Percentiles rank a stretch among this genome's conserved stretches.
Conservation (phyloP, 345 rosid genomes). For the Raphanus raphanistrum region DNA sequence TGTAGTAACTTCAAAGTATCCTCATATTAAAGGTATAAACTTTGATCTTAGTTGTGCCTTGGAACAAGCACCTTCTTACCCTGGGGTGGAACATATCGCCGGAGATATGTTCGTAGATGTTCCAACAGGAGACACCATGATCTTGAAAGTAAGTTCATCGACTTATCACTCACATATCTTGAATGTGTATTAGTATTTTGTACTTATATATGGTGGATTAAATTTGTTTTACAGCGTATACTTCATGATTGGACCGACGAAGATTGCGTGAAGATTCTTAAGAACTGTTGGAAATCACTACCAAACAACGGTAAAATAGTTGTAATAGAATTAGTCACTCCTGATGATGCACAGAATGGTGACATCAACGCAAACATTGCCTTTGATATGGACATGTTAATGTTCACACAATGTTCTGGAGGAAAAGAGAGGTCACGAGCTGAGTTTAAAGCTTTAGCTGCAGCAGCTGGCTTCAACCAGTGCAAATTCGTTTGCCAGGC, state of each 20-base stretch:
- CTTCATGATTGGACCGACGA: slow-evolving; percentile 42
- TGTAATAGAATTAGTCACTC: not conserved
- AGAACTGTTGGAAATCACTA: not conserved
- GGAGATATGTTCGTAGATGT: not conserved
- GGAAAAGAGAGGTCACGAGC: not conserved
- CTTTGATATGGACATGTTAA: not conserved
- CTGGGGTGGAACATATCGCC: slow-evolving; percentile 57
- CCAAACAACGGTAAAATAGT: not conserved
- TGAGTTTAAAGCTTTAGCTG: not conserved
- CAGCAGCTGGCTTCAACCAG: not conserved
- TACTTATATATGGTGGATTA: not conserved
- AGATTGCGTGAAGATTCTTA: slow-evolving; percentile 40
- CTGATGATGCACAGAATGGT: not conserved
- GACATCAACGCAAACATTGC: not conserved
- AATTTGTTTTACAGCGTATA: slow-evolving; percentile 36
- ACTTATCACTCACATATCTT: not conserved
- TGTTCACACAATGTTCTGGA: not conserved
- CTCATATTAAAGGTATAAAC: not conserved
- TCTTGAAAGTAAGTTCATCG: not conserved
- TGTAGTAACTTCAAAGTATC: not conserved
- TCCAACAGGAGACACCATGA: not conserved
- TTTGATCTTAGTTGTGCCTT: slow-evolving; percentile 22
- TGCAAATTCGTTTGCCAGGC: slow-evolving; percentile 4
- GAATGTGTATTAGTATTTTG: not conserved
- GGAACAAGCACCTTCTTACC: slow-evolving; percentile 41